Conservation (phyloP, 192 early-diverging fungal species). For the Umbelopsis vinacea region DNA sequence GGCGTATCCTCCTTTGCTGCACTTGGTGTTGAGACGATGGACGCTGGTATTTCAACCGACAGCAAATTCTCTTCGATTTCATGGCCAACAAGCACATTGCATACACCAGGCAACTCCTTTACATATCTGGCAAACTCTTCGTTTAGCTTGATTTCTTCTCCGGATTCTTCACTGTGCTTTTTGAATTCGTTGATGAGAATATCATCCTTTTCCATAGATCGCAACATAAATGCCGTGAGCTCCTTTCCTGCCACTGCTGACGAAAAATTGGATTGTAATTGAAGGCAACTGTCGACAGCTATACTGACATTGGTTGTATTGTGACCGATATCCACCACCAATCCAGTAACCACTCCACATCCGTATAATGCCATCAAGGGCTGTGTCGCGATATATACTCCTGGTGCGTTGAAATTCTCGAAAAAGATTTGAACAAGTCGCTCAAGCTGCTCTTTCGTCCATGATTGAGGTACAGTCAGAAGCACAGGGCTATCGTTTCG, state of each 20-base stretch:
- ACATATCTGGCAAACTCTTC: conserved; percentile 57
- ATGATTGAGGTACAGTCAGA: conserved; percentile 77
- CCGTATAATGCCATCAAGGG: conserved; percentile 84
- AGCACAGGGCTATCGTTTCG: conserved; percentile 80
- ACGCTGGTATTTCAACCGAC: background rate
- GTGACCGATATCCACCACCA: conserved; percentile 94
- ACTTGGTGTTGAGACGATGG: background rate
- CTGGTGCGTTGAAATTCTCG: conserved; percentile 88
- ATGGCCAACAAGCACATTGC: conserved; percentile 39
- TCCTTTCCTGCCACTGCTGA: conserved; percentile 73
- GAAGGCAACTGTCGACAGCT: conserved; percentile 76
- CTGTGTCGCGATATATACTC: conserved; percentile 81
- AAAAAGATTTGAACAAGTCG: conserved; percentile 87
- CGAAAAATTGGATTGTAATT: conserved; percentile 59
- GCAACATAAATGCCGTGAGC: conserved; percentile 67
- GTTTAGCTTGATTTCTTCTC: conserved; percentile 44
- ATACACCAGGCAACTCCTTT: conserved; percentile 57
- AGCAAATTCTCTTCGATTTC: conserved; percentile 14
- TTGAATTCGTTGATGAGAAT: conserved; percentile 51
- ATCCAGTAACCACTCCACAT: conserved; percentile 72
- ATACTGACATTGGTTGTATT: conserved; percentile 79
- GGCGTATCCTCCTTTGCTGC: conserved; percentile 29
- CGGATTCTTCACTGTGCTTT: conserved; percentile 22
- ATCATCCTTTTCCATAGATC: conserved; percentile 60
- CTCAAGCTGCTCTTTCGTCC: conserved; percentile 83